A percentile compares a stretch with the other conserved stretches of the same genome.
Evolutionary conservation across 345 rosid species (phyloP).

Genomic region (sweet orange (Citrus sinensis)): DVS_A1.0 CM039166.1:25440501-25441000

Average conservation of each 20-base stretch:
- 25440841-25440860: constrained; percentile 41
- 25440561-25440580: constrained; percentile 15
- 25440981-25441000: constrained; percentile 31
- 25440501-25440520: constrained; percentile 68
- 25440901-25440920: constrained; percentile 38
- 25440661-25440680: constrained; percentile 70
- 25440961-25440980: constrained; percentile 5
- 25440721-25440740: constrained; percentile 17
- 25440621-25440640: constrained; percentile 33
- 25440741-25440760: neutral
- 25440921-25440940: constrained; percentile 41
- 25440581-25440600: constrained; percentile 18
- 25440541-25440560: constrained; percentile 66
- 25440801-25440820: constrained; percentile 18
- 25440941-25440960: constrained; percentile 28
- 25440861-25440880: constrained; percentile 44
- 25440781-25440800: constrained; percentile 25
- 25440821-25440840: constrained; percentile 23
- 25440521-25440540: constrained; percentile 58
- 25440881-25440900: constrained; percentile 41
- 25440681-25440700: constrained; percentile 40
- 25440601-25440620: constrained; percentile 12
- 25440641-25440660: constrained; percentile 69
- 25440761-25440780: constrained; percentile 21
- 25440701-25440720: constrained; percentile 14